These are phyloP conservation scores for Xylaria sp. DNA, from an alignment of 495 filamentous ascomycete species.

Conservation along the genomic window DNA sequence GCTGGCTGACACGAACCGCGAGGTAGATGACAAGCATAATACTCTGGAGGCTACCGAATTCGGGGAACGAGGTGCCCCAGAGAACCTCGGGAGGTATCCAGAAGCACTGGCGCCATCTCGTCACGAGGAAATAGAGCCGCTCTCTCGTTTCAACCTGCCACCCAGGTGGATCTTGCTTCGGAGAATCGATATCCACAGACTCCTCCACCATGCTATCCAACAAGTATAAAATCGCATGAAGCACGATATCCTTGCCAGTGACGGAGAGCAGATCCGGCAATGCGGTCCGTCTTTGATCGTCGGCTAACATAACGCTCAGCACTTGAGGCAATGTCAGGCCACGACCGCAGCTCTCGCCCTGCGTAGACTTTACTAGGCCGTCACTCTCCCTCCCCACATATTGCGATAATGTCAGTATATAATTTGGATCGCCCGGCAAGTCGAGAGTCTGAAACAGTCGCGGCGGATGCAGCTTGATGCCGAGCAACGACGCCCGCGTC, in stretches of 20 bases:
- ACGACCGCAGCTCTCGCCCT: background rate
- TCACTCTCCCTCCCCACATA: background rate
- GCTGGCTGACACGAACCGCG: slow-evolving; percentile 10
- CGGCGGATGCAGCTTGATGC: background rate
- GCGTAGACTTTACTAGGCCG: background rate
- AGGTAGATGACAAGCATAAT: slow-evolving; percentile 14
- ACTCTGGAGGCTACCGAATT: slow-evolving; percentile 10
- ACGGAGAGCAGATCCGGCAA: slow-evolving; percentile 10
- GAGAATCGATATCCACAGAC: background rate
- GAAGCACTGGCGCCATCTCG: slow-evolving; percentile 20
- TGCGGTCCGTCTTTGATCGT: slow-evolving; percentile 9
- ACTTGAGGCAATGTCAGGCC: slow-evolving; percentile 2
- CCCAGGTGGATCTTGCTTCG: background rate
- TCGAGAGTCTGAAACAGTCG: slow-evolving; percentile 12
- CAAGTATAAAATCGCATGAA: slow-evolving; percentile 11
- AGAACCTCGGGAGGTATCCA: slow-evolving; percentile 12
- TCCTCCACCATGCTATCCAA: slow-evolving; percentile 10
- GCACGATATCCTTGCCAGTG: slow-evolving; percentile 4
- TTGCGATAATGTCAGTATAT: background rate
- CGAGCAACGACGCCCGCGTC: slow-evolving; percentile 12
- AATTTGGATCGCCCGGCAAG: slow-evolving; percentile 11
- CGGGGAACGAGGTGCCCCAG: slow-evolving; percentile 10
- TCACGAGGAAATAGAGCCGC: slow-evolving; percentile 15
- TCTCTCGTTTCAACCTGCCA: slow-evolving; percentile 13
- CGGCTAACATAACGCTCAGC: slow-evolving; percentile 4